Conservation (phyloP, 2,329 filamentous ascomycete genomes). For the Cercospora nicotianae region DNA sequence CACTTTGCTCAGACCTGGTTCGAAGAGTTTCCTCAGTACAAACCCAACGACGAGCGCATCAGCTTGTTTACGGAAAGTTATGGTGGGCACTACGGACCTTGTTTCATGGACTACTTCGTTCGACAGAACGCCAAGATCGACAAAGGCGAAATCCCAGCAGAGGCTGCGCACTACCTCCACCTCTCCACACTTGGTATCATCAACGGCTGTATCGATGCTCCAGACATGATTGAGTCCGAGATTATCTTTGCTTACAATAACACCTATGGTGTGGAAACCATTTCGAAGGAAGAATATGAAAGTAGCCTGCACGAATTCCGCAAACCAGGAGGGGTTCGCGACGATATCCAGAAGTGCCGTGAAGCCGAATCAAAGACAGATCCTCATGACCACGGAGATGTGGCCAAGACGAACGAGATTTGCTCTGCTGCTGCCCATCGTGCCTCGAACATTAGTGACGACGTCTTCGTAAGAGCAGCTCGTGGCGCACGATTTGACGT, state of each 20-base stretch:
- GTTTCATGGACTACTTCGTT: constrained; percentile 60
- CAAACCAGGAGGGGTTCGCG: constrained; percentile 53
- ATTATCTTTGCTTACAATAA: constrained; percentile 54
- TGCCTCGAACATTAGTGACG: constrained; percentile 45
- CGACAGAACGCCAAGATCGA: constrained; percentile 57
- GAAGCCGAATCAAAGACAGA: constrained; percentile 51
- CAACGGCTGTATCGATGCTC: constrained; percentile 58
- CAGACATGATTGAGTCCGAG: constrained; percentile 44
- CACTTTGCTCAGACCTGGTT: constrained; percentile 61
- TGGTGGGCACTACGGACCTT: constrained; percentile 55
- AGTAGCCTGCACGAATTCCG: constrained; percentile 47
- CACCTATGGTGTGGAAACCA: constrained; percentile 56
- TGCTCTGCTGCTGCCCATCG: constrained; percentile 42
- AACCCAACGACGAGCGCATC: constrained; percentile 52
- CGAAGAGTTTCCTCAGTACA: constrained; percentile 38
- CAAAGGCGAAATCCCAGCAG: constrained; percentile 46
- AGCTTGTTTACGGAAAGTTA: constrained; percentile 71
- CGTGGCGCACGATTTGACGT: constrained; percentile 60
- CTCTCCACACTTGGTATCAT: constrained; percentile 57
- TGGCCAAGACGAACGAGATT: constrained; percentile 36
- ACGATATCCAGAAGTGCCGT: constrained; percentile 55
- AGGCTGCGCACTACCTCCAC: constrained; percentile 45
- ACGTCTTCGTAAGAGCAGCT: constrained; percentile 46
- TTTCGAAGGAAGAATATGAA: constrained; percentile 49
- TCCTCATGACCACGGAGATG: constrained; percentile 50